These are phyloP conservation scores for Mimosa pudica DNA, from an alignment of 306 rosid species.

Conservation along the genomic window DNA sequence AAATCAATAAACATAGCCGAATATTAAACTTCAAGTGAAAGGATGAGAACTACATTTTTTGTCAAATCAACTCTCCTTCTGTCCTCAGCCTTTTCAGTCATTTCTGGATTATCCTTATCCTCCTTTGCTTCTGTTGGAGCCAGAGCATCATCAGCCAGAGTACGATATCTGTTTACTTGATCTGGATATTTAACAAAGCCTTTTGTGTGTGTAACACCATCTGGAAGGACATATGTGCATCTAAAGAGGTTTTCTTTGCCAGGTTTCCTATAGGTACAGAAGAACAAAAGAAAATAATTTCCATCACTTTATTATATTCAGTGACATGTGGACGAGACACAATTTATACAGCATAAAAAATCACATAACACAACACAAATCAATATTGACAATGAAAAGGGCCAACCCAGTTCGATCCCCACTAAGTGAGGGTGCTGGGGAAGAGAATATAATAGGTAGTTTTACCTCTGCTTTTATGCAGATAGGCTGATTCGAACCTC, in stretches of 20 bases:
- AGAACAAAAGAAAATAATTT: not conserved
- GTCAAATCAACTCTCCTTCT: conserved; percentile 67
- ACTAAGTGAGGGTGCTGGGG: too few relatives aligned
- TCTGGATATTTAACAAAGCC: conserved; percentile 81
- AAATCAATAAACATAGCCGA: not conserved
- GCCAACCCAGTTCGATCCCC: too few relatives aligned
- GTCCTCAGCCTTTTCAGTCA: conserved; percentile 44
- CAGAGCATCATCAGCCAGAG: conserved; percentile 44
- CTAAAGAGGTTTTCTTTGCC: conserved; percentile 70
- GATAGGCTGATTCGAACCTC: too few relatives aligned
- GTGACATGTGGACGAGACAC: not conserved
- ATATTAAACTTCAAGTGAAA: conserved; percentile 5
- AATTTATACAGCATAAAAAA: not conserved
- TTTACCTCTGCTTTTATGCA: too few relatives aligned
- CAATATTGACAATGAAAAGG: not conserved
- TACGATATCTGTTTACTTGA: conserved; percentile 59
- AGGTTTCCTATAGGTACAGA: conserved; percentile 49
- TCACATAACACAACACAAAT: not conserved
- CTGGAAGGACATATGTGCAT: conserved; percentile 90
- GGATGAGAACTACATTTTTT: conserved; percentile 58
- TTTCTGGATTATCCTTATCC: conserved; percentile 36
- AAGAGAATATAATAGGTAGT: too few relatives aligned
- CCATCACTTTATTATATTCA: not conserved
- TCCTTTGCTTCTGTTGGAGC: conserved; percentile 30
- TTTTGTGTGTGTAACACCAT: conserved; percentile 71